Base-by-base conservation (phyloP, 345 rosid species). In the Excoecaria agallocha region DNA sequence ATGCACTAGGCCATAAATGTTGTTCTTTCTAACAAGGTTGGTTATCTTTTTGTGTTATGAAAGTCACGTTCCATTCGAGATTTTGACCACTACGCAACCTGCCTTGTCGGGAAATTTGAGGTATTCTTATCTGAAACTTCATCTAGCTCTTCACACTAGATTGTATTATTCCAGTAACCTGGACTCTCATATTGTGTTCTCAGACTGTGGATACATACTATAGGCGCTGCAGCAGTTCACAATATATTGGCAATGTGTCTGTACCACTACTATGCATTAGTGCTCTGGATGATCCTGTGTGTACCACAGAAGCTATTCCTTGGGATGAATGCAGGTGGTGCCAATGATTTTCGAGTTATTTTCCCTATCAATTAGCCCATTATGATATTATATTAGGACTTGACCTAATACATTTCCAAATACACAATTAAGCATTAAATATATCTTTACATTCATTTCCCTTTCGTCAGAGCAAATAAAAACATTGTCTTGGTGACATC, bases 241-340 rank as follows among this genome's bases (percentile, higher is more conserved):
- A 76, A 49, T 90, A 90, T 76, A 76, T 92, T 39, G 86, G 79
- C 72, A 86, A 79, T 54, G 96, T 92, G 52, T 84, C 93, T 2
- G 89, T 90, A 58, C 98, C 97, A 25, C 65, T 90, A 63, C 96
- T 92, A 68, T 94, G 97, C 76, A 84, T 92, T 76, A 92, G 93
- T 85, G 90, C 96, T 77, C 82, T 94, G 66, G 97, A 94, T 82
- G 97, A 94, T 85, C 98, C 98, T 12, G 79, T 94, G 68, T 94
- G 98, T 79, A 89, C 98, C 17, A 82, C 72, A 69, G 98, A 94
- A 90, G 93, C 97, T 77, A 92, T 92, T 82, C 97, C 97, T 50
- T 92, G 92, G 94, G 98, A 94, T 71, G 98, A 94, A 83, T 94
- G 97, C 96, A 85, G 97, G 97, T 89, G 74, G 68, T 77, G 77